Evolutionary conservation across 331 rosid genomes (phyloP), one percentile per base, ranked within the genome.

Genomic region (Rhamnella rubrinervis): DNA sequence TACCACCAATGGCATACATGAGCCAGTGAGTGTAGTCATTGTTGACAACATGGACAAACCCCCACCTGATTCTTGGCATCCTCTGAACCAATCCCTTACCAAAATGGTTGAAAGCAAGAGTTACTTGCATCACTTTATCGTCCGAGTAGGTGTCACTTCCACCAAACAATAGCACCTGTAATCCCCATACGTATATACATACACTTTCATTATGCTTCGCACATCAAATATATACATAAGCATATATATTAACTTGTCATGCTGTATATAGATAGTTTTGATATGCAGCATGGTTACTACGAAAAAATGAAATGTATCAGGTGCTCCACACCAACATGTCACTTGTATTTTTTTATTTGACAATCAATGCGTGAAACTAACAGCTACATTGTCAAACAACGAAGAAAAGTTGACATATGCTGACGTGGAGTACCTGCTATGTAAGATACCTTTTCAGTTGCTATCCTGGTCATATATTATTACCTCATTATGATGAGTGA

Each of bases 21-120:
- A 52, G 72, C 88, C 91, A 88, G 6, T 85, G 88, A 50, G 88
- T 88, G 76, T 83, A 88, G 76, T 88, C 93, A 68, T 85, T 87
- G 80, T 83, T 85, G 57, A 85, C 88, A 35, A 87, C 23, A 61
- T 85, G 93, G 52, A 76, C 38, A 38, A 78, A 87, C 3, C 93
- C 93, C 73, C 65, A 85, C 74, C 90, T 77, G 49, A 80, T 59
- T 72, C 90, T 78, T 14, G 93, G 93, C 85, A 87, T 82, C 55
- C 89, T 80, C 74, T 85, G 88, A 59, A 82, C 67, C 62, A 85
- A 78, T 41, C 85, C 83, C 26, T 78, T 40, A 14, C 88, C 87
- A 59, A 82, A 85, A 70, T 82, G 85, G 74, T 83, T 82, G 79
- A 80, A 85, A 23, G 89, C 87, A 5, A 87, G 4, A 4, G 85